These are phyloP conservation scores for Phlyctochytrium bullatum DNA, from an alignment of 192 early-diverging fungal genomes.

Conservation along the genomic window DNA sequence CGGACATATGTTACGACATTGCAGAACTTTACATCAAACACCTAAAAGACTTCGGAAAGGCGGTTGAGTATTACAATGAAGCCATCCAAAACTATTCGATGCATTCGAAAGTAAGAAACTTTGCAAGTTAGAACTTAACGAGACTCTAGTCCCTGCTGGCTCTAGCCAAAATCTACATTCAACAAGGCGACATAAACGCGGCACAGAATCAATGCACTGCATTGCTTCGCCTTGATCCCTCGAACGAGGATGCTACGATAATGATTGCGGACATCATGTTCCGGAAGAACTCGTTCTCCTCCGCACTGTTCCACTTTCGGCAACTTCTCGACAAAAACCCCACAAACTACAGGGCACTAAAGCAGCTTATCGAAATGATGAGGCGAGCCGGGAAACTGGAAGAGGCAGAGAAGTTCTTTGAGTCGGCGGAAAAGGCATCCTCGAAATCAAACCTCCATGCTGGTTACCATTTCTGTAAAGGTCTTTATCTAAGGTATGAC, in stretches of 20 bases:
- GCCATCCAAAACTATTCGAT: slow-evolving; percentile 35
- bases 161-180: slow-evolving; percentile 37
- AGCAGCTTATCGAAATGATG: slow-evolving; percentile 44
- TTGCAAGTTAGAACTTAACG: neutral
- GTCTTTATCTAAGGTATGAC: slow-evolving; percentile 39
- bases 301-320: slow-evolving; percentile 40
- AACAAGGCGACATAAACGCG: slow-evolving; percentile 29
- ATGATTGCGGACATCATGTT: slow-evolving; percentile 51
- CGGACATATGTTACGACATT: slow-evolving; percentile 40
- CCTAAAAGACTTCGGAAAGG: slow-evolving; percentile 35
- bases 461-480: slow-evolving; percentile 54
- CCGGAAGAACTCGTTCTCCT: slow-evolving; percentile 33
- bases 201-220: slow-evolving; percentile 49
- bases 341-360: slow-evolving; percentile 34
- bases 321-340: slow-evolving; percentile 44
- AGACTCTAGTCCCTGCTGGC: slow-evolving; percentile 34
- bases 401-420: slow-evolving; percentile 35
- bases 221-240: slow-evolving; percentile 35
- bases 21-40: slow-evolving; percentile 29
- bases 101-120: slow-evolving; percentile 37
- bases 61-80: slow-evolving; percentile 40
- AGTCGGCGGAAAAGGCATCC: slow-evolving; percentile 30
- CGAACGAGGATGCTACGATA: slow-evolving; percentile 43
- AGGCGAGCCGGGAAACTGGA: slow-evolving; percentile 43
- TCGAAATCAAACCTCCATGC: slow-evolving; percentile 35